These are phyloP conservation scores for Podospora tetraspora DNA, from an alignment of 495 filamentous ascomycete genomes.

Conservation along the genomic window DNA sequence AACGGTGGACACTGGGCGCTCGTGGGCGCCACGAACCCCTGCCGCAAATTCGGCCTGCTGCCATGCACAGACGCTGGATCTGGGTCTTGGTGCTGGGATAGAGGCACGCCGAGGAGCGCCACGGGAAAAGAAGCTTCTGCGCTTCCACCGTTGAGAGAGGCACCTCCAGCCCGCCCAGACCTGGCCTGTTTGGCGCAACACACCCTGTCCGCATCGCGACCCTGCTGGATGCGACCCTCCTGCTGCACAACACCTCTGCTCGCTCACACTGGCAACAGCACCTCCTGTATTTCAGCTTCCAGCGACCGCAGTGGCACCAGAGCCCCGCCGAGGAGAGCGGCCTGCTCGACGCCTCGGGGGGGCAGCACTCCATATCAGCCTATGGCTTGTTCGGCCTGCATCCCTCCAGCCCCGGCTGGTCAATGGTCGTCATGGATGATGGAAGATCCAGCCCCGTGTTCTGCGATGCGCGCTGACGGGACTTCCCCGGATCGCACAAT, in stretches of 20 bases:
- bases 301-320: constrained; percentile 26
- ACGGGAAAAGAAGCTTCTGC: constrained; percentile 23
- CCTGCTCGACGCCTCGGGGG: constrained; percentile 16
- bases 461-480: constrained; percentile 12
- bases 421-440: constrained; percentile 4
- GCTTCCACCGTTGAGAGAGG: constrained; percentile 17
- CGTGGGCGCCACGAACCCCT: constrained; percentile 15
- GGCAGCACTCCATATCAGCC: constrained; percentile 41
- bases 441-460: constrained; percentile 12
- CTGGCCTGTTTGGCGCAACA: constrained; percentile 21
- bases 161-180: constrained; percentile 18
- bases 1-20: constrained; percentile 17
- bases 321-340: constrained; percentile 22
- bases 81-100: constrained; percentile 13
- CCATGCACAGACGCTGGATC: constrained; percentile 26
- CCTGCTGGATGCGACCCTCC: constrained; percentile 28
- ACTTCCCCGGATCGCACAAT: constrained; percentile 18
- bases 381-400: constrained; percentile 47
- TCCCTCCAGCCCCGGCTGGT: constrained; percentile 29
- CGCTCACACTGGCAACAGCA: constrained; percentile 20
- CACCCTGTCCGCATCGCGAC: constrained; percentile 17
- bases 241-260: constrained; percentile 28
- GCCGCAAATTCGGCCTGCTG: constrained; percentile 12
- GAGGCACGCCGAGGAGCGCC: constrained; percentile 17
- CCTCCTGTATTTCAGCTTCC: constrained; percentile 18